Evolutionary conservation across 1,139 yeast genomes (phyloP).

Genomic region (Nakaseomyces bracarensis): DNA sequence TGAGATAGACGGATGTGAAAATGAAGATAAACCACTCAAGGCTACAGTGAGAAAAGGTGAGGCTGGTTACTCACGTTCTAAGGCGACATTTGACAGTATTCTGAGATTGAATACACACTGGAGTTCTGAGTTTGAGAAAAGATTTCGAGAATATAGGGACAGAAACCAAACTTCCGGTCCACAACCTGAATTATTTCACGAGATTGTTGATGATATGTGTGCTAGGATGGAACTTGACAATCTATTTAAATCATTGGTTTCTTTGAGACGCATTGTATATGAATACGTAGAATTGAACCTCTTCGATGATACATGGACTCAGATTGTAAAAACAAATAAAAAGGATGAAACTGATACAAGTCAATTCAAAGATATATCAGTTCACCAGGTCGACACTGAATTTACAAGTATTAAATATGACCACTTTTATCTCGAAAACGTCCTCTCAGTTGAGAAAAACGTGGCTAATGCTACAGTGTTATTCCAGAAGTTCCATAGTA

Average conservation of each 20-base stretch:
- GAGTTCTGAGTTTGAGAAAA: constrained; percentile 22
- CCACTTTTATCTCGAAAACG: constrained; percentile 28
- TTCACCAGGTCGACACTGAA: constrained; percentile 63
- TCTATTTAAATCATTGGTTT: constrained; percentile 37
- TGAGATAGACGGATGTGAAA: not conserved
- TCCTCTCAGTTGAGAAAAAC: constrained; percentile 37
- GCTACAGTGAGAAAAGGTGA: constrained; percentile 6
- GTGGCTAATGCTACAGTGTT: constrained; percentile 47
- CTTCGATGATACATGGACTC: constrained; percentile 50
- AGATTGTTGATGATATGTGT: constrained; percentile 13
- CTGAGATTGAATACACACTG: constrained; percentile 23
- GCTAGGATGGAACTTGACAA: constrained; percentile 17
- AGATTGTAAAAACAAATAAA: constrained; percentile 12
- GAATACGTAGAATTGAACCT: constrained; percentile 63
- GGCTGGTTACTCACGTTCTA: not conserved
- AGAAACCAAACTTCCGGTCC: constrained; percentile 9
- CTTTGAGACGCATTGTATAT: constrained; percentile 49
- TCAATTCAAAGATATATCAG: constrained; percentile 45
- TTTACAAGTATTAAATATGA: constrained; percentile 35
- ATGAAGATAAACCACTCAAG: constrained; percentile 9
- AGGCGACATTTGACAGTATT: constrained; percentile 17
- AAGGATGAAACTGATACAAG: constrained; percentile 18
- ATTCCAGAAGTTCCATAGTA: constrained; percentile 43
- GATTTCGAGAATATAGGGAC: constrained; percentile 26
- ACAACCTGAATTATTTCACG: constrained; percentile 17